These are phyloP conservation scores for Suillus americanus DNA, from an alignment of 768 basidiomycete genomes.

Conservation along the genomic window DNA sequence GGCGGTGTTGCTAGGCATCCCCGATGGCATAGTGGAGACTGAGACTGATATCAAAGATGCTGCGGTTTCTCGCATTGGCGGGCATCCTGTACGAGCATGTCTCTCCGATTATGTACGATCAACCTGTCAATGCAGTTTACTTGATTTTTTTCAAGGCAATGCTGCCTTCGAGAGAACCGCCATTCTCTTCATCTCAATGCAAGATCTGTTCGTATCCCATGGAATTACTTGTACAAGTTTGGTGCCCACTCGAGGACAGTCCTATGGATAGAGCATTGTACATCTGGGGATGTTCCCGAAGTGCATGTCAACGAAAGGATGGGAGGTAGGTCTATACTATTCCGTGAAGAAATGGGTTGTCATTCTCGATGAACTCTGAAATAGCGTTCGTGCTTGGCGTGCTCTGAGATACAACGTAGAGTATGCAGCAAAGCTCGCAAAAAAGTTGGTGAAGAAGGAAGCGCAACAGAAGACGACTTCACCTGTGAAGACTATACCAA, in stretches of 20 bases:
- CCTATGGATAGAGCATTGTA: slow-evolving; percentile 84
- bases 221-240: slow-evolving; percentile 84
- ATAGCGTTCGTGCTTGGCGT: slow-evolving; percentile 81
- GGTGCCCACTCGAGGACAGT: slow-evolving; percentile 87
- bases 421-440: slow-evolving; percentile 73
- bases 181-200: slow-evolving; percentile 66
- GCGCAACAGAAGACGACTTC: slow-evolving; percentile 36
- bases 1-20: slow-evolving; percentile 74
- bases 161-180: slow-evolving; percentile 60
- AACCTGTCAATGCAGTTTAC: slow-evolving; percentile 42
- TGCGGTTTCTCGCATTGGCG: slow-evolving; percentile 87
- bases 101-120: slow-evolving; percentile 48
- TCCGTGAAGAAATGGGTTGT: slow-evolving; percentile 5
- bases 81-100: slow-evolving; percentile 76
- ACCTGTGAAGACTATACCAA: slow-evolving; percentile 33
- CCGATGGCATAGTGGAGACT: slow-evolving; percentile 67
- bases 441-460: slow-evolving; percentile 45
- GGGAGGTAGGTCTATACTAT: slow-evolving; percentile 61
- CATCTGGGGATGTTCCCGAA: slow-evolving; percentile 77
- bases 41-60: slow-evolving; percentile 66
- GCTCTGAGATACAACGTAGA: slow-evolving; percentile 68
- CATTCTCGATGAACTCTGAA: slow-evolving; percentile 13
- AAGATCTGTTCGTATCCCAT: slow-evolving; percentile 68
- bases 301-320: slow-evolving; percentile 68
- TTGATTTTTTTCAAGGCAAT: slow-evolving; percentile 64